Conservation (phyloP, 176 grass and related monocot genomes). For the Cymbopogon citratus region DNA sequence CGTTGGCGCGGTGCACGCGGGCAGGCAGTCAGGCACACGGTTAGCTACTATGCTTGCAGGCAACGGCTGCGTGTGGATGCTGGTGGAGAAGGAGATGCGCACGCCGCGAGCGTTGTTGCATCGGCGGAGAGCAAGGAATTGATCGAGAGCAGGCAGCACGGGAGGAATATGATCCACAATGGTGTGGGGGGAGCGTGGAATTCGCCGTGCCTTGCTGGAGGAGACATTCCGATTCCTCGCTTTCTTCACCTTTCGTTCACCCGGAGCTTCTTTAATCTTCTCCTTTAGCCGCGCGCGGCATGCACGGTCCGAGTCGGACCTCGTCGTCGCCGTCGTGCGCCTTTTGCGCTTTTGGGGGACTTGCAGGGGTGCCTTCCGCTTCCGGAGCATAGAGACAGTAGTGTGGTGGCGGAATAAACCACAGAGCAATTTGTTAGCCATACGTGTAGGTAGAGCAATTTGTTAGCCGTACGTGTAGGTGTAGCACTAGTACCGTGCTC, state of each 20-base stretch:
- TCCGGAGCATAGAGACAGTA: not conserved
- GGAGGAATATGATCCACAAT: constrained; percentile 54
- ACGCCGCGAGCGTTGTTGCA: not conserved
- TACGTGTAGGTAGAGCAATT: not conserved
- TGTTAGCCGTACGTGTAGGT: not conserved
- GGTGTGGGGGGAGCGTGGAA: not conserved
- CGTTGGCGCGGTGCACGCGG: not conserved
- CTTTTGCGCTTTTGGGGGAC: not conserved
- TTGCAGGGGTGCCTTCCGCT: not conserved
- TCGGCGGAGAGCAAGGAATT: constrained; percentile 31
- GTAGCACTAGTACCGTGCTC: too few species aligned
- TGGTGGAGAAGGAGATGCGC: not conserved
- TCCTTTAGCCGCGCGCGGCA: not conserved
- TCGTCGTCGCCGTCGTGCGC: not conserved
- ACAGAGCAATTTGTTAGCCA: not conserved
- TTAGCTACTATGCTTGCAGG: not conserved
- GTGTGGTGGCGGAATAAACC: not conserved
- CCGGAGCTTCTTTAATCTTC: not conserved
- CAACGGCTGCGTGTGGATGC: constrained; percentile 1
- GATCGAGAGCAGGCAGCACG: constrained; percentile 45
- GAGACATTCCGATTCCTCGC: constrained; percentile 43
- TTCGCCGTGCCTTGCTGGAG: constrained; percentile 23
- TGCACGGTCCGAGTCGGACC: not conserved
- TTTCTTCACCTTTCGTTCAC: constrained; percentile 12
- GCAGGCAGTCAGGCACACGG: not conserved